These are phyloP conservation scores for Mycena filopes DNA, from an alignment of 768 basidiomycete genomes.

Conservation along the genomic window DNA sequence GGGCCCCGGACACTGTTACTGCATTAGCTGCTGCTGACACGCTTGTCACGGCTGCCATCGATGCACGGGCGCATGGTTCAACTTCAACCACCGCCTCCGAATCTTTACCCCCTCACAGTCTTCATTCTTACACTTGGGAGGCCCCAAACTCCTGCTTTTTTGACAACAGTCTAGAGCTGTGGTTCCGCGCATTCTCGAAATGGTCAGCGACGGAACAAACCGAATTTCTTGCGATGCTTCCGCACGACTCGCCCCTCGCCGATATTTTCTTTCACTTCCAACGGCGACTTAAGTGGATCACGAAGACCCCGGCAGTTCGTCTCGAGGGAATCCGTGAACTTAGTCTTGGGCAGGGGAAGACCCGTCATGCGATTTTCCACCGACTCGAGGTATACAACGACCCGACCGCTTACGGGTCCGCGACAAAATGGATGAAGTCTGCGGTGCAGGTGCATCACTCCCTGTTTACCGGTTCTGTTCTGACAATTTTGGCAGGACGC, in stretches of 20 bases:
- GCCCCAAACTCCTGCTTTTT: constrained; percentile 37
- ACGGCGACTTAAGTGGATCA: constrained; percentile 4
- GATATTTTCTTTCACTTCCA: constrained; percentile 13
- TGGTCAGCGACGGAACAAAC: constrained; percentile 9
- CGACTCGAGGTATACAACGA: not conserved
- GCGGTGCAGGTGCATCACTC: not conserved
- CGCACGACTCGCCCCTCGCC: not conserved
- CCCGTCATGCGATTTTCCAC: constrained; percentile 7
- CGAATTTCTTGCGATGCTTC: constrained; percentile 6
- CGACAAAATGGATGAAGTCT: constrained; percentile 10
- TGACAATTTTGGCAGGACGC: not conserved
- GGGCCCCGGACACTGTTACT: constrained; percentile 32
- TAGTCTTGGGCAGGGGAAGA: not conserved
- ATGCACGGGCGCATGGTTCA: not conserved
- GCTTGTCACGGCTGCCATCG: not conserved
- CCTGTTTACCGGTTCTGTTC: not conserved
- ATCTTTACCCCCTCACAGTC: too few relatives aligned
- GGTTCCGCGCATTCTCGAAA: constrained; percentile 30
- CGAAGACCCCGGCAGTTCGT: not conserved
- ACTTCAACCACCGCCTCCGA: not conserved
- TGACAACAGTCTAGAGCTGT: constrained; percentile 34
- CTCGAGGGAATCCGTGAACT: not conserved
- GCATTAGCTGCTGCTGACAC: constrained; percentile 2
- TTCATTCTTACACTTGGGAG: constrained; percentile 25
- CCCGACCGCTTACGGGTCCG: not conserved